These are phyloP conservation scores for Sclerotinia trifoliorum DNA, from an alignment of 2,329 filamentous ascomycete species.

Conservation along the genomic window DNA sequence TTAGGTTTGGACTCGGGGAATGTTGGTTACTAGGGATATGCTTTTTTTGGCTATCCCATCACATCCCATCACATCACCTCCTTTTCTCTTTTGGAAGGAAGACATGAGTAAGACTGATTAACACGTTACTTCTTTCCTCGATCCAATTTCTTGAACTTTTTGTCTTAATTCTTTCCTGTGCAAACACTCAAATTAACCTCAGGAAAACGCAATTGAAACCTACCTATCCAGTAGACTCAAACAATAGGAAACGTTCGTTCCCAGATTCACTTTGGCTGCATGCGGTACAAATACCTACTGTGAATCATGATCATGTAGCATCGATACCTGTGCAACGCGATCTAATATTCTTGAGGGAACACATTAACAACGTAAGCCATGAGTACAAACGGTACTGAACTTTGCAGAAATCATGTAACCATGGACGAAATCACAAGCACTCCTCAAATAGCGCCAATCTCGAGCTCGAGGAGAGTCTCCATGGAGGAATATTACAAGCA, in stretches of 20 bases:
- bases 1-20: not conserved
- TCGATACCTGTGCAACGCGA: not conserved
- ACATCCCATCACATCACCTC: not conserved
- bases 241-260: conserved; percentile 14
- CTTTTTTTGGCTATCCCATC: not conserved
- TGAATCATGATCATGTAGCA: conserved; percentile 12
- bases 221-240: not conserved
- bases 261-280: conserved; percentile 12
- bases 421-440: conserved; percentile 16
- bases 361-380: conserved; percentile 11
- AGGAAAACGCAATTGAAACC: conserved; percentile 4
- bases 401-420: conserved; percentile 19
- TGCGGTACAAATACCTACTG: conserved; percentile 3
- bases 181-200: conserved; percentile 3
- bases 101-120: conserved; percentile 14
- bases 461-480: conserved; percentile 8
- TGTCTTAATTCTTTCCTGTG: not conserved
- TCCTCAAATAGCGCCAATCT: not conserved
- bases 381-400: conserved; percentile 1
- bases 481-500: conserved; percentile 19
- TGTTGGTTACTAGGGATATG: conserved; percentile 1
- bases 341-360: not conserved
- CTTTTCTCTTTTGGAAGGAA: not conserved
- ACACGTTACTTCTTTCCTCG: not conserved
- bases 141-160: not conserved